phyloP scores from a whole-genome alignment of 2,329 filamentous ascomycete species.

The Aspergillus intermedius region DNA sequence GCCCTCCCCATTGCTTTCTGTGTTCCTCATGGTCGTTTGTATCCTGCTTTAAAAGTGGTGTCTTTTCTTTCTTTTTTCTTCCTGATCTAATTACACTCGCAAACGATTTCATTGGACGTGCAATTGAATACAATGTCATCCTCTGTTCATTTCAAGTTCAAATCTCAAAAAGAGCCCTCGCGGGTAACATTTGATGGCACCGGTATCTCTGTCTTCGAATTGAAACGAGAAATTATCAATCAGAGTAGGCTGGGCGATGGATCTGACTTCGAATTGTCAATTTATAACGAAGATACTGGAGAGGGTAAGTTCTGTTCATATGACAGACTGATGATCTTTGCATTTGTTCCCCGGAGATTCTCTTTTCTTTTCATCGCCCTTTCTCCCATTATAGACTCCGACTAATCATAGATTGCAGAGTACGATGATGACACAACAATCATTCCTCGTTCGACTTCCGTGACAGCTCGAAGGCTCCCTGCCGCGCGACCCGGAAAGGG shows the following conservation, averaged over 20 bases:
- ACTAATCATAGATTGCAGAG: conserved; percentile 50
- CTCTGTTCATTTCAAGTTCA: conserved; percentile 99
- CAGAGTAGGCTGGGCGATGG: conserved; percentile 91
- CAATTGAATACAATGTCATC: conserved; percentile 68
- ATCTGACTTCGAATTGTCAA: conserved; percentile 90
- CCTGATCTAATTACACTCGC: conserved; percentile 25
- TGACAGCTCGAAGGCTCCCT: conserved; percentile 80
- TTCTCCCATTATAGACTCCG: background rate
- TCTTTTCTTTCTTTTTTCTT: conserved; percentile 15
- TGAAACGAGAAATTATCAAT: conserved; percentile 97
- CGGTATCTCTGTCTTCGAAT: conserved; percentile 94
- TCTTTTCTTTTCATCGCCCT: background rate
- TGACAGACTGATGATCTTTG: background rate
- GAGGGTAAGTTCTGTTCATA: conserved; percentile 61
- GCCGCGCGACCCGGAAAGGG: conserved; percentile 80
- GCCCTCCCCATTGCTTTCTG: conserved; percentile 11
- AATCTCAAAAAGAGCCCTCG: conserved; percentile 92
- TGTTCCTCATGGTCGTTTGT: conserved; percentile 17
- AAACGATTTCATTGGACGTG: conserved; percentile 21
- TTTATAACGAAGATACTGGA: conserved; percentile 85
- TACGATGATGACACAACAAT: conserved; percentile 98
- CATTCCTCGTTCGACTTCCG: conserved; percentile 88
- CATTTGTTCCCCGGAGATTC: background rate
- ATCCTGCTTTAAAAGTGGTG: conserved; percentile 21
- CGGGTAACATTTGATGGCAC: conserved; percentile 96